Base-by-base conservation (phyloP, 257 asterid species). In the Primulina huaijiensis region DNA sequence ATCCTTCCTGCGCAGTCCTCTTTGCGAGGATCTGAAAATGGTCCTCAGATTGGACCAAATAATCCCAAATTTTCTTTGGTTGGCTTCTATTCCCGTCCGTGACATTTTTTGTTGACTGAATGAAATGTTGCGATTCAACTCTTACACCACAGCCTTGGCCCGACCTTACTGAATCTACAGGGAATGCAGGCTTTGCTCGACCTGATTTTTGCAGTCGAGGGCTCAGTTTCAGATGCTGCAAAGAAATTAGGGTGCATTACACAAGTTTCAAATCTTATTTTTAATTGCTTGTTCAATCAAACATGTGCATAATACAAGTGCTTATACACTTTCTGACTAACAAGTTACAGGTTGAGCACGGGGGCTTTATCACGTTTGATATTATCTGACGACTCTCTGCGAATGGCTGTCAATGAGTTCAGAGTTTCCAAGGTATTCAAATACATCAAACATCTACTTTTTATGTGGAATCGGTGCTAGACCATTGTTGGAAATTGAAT, bases 151-250 rank as follows among this genome's bases (percentile, higher is more conserved):
- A 59, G 17, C 27, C 43, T 20, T 21, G 25, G 52, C 56, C 70
- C 37, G 53, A 20, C 21, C 9, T 40, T 46, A 61, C 37, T 69
- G 72, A 64, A 68, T 78, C 61, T 59, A 43, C 83, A 90, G 98
- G 98, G 98, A 75, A 85, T 90, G 96, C 98, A 92, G 84, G 97
- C 97, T 75, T 78, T 92, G 78, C 83, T 92, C 25, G 98, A 92
- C 84, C 85, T 92, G 71, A 75, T 90, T 61, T 83, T 87, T 86
- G 97, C 90, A 19, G 88, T 84, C 20, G 88, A 81, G 69, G 98
- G 98, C 56, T 90, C 97, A 61, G 91, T 92, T 73, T 70, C 96
- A 62, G 97, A 90, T 62, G 92, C 97, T 62, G 95, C 97, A 35
- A 87, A 81, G 83, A 90, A 82, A 79, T 77, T 92, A 79, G 98